phyloP scores from a whole-genome alignment of 139 green algal species.

The Dunaliella primolecta region DNA sequence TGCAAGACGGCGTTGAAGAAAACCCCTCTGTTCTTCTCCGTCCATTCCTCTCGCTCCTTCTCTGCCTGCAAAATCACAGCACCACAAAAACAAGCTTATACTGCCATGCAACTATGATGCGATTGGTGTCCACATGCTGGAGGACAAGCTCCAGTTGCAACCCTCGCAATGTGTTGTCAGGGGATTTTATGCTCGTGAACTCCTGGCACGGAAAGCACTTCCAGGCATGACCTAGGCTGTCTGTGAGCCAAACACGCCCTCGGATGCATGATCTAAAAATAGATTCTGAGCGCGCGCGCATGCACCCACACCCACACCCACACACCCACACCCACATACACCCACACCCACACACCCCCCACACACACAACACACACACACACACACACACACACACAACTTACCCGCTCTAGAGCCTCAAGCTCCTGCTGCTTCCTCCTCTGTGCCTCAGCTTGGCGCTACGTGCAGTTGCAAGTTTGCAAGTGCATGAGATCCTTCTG shows the following conservation, averaged over 20 bases:
- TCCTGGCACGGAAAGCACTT: too few relatives aligned
- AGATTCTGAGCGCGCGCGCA: background rate
- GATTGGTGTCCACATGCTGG: background rate
- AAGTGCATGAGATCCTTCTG: too few relatives aligned
- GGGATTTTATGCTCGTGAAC: too few relatives aligned
- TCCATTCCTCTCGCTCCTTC: conserved; percentile 8
- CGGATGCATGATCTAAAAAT: too few relatives aligned
- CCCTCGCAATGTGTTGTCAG: too few relatives aligned
- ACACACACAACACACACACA: background rate
- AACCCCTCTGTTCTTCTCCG: conserved; percentile 61
- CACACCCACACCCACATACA: background rate
- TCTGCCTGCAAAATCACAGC: background rate
- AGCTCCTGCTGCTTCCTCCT: conserved; percentile 22
- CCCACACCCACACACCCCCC: background rate
- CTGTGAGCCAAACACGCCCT: too few relatives aligned
- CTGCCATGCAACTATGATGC: too few relatives aligned
- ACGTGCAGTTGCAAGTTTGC: too few relatives aligned
- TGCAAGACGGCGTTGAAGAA: conserved; percentile 39
- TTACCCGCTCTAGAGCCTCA: conserved; percentile 43
- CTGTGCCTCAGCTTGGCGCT: conserved; percentile 38
- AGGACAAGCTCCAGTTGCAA: background rate
- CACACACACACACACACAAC: background rate
- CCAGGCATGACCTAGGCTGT: too few relatives aligned
- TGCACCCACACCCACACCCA: background rate
- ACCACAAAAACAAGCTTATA: background rate